Evolutionary conservation across 805 yeast genomes (phyloP).

Genomic region (Barnettozyma pratensis): DNA sequence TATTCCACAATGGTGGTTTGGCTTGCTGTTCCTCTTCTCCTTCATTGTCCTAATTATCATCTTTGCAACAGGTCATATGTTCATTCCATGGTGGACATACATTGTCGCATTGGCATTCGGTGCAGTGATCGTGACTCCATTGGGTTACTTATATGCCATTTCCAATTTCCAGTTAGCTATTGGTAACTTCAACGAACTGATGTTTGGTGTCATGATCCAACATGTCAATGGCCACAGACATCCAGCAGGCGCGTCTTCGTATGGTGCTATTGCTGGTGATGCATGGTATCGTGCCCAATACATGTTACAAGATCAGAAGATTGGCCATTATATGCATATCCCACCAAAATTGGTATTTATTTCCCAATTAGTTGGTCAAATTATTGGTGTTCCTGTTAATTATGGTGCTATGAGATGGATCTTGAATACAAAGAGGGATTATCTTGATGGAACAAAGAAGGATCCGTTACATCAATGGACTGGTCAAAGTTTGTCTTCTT

Average conservation of each 20-base stretch:
- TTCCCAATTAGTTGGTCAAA: constrained; percentile 47
- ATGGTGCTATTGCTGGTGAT: constrained; percentile 49
- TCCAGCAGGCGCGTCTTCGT: constrained; percentile 45
- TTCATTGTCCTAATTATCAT: constrained; percentile 31
- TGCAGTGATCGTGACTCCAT: constrained; percentile 40
- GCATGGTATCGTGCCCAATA: constrained; percentile 49
- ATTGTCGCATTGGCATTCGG: constrained; percentile 41
- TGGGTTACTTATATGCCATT: constrained; percentile 45
- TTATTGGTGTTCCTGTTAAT: constrained; percentile 49
- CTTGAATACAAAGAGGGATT: constrained; percentile 32
- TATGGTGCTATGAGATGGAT: constrained; percentile 46
- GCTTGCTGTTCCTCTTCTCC: constrained; percentile 30
- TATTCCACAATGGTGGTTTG: constrained; percentile 43
- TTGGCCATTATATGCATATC: constrained; percentile 49
- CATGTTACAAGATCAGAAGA: constrained; percentile 32
- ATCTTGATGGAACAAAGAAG: constrained; percentile 7
- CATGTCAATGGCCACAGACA: constrained; percentile 27
- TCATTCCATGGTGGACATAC: constrained; percentile 25
- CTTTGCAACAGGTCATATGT: constrained; percentile 28
- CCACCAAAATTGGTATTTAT: constrained; percentile 47
- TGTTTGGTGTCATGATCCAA: constrained; percentile 43
- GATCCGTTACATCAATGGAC: constrained; percentile 6
- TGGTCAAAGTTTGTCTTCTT: background rate
- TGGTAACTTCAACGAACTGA: constrained; percentile 46
- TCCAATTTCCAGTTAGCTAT: constrained; percentile 49